Percentiles rank a stretch among this genome's conserved stretches.
phyloP scores from a whole-genome alignment of 176 grass and related monocot genomes.

The maize (Zea mays) region DNA sequence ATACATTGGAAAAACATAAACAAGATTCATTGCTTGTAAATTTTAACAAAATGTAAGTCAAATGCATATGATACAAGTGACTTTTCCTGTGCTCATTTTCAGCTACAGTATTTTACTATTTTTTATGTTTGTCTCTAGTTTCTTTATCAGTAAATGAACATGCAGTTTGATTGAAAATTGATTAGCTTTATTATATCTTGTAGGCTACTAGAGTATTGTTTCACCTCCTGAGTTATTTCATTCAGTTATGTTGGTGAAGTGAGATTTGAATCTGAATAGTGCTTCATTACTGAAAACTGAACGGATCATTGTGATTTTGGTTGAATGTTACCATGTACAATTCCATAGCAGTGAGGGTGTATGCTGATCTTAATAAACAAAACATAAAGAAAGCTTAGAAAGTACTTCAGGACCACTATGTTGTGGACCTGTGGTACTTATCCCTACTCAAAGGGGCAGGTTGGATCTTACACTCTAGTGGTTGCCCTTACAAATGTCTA shows the following conservation, averaged over 20 bases:
- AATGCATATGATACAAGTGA: conserved; percentile 22
- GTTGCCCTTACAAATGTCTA: conserved; percentile 30
- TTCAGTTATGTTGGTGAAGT: conserved; percentile 1
- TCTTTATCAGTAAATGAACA: background rate
- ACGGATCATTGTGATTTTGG: conserved; percentile 10
- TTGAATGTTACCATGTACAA: conserved; percentile 8
- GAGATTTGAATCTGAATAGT: background rate
- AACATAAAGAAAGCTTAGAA: background rate
- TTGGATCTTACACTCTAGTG: conserved; percentile 33
- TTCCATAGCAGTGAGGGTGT: background rate
- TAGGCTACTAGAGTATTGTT: conserved; percentile 1
- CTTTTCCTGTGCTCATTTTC: background rate
- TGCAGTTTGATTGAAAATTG: background rate
- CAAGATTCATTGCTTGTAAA: conserved; percentile 24
- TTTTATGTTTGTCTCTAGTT: background rate
- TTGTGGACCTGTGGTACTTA: conserved; percentile 21
- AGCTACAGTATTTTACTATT: background rate
- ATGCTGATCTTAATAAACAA: conserved; percentile 18
- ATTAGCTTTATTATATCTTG: background rate
- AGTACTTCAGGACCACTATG: conserved; percentile 28
- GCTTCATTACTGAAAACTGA: conserved; percentile 13
- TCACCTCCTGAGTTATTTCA: background rate
- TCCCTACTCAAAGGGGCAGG: conserved; percentile 35
- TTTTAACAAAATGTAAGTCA: conserved; percentile 32
- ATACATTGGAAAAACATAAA: conserved; percentile 24